Conservation (phyloP, 129 eudicot species). For the Flaveria robusta region DNA sequence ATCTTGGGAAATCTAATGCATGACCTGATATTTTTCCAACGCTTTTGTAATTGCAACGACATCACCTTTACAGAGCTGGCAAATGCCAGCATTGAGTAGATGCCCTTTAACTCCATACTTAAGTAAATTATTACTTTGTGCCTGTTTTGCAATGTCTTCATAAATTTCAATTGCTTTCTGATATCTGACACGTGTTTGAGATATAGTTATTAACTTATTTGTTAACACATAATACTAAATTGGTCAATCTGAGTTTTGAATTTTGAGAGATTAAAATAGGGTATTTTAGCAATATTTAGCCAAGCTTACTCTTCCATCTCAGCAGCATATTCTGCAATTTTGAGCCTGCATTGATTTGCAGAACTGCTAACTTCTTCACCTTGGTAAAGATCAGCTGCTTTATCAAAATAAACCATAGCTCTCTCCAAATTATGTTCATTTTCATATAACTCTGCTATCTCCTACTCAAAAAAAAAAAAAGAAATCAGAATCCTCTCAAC, state of each 20-base stretch:
- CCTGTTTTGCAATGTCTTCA: conserved; percentile 46
- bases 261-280: neutral
- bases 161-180: conserved; percentile 44
- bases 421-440: conserved; percentile 57
- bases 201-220: neutral
- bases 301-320: conserved; percentile 39
- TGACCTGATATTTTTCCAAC: conserved; percentile 54
- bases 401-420: conserved; percentile 61
- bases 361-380: conserved; percentile 60
- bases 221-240: neutral
- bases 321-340: conserved; percentile 58
- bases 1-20: neutral
- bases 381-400: conserved; percentile 62
- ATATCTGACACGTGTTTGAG: conserved; percentile 24
- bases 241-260: neutral
- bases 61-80: conserved; percentile 58
- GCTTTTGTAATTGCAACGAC: conserved; percentile 51
- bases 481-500: neutral
- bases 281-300: neutral
- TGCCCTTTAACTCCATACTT: conserved; percentile 49
- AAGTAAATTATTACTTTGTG: conserved; percentile 43
- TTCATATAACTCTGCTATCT: conserved; percentile 77
- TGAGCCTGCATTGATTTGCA: conserved; percentile 63
- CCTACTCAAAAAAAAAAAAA: conserved; percentile 40
- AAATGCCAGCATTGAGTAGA: conserved; percentile 55